Conservation (phyloP, 176 grass and related monocot species). For the Saccharum officinarum region DNA sequence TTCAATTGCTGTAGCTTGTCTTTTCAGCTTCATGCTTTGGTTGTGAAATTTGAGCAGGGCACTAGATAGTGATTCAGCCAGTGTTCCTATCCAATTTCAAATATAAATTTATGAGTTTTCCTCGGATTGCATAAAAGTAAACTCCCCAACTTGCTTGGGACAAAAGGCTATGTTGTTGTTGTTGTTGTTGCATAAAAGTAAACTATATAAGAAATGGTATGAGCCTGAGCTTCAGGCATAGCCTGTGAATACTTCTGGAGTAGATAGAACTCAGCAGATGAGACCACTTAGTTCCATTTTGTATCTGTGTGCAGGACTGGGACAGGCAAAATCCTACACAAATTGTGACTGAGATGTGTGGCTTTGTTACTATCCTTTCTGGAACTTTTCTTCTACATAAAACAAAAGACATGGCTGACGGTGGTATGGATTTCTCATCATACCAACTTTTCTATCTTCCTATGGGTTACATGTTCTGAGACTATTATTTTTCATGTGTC, state of each 20-base stretch:
- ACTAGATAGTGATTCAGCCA: conserved; percentile 11
- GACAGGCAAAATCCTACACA: conserved; percentile 83
- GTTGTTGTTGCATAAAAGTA: no score
- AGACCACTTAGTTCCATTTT: not conserved
- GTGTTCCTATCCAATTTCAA: not conserved
- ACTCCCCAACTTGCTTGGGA: no score
- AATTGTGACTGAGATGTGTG: conserved; percentile 81
- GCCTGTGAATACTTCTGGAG: not conserved
- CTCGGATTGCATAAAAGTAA: not conserved
- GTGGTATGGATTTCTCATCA: conserved; percentile 9
- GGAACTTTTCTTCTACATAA: conserved; percentile 88
- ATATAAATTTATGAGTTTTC: not conserved
- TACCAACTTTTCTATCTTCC: not conserved
- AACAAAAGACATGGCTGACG: conserved; percentile 77
- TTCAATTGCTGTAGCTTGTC: not conserved
- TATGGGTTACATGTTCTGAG: conserved; percentile 2
- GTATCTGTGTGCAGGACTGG: conserved; percentile 49
- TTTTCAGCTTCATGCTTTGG: not conserved
- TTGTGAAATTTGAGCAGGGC: not conserved
- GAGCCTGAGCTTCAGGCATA: not conserved
- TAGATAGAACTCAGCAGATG: not conserved
- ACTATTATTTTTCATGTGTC: not conserved
- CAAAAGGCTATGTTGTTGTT: no score
- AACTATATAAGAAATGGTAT: not conserved
- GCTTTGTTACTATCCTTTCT: conserved; percentile 78